Percentiles rank a stretch among this genome's conserved stretches.
These are phyloP conservation scores for Didymella pomorum DNA, from an alignment of 2,329 filamentous ascomycete species.

Conservation along the genomic window DNA sequence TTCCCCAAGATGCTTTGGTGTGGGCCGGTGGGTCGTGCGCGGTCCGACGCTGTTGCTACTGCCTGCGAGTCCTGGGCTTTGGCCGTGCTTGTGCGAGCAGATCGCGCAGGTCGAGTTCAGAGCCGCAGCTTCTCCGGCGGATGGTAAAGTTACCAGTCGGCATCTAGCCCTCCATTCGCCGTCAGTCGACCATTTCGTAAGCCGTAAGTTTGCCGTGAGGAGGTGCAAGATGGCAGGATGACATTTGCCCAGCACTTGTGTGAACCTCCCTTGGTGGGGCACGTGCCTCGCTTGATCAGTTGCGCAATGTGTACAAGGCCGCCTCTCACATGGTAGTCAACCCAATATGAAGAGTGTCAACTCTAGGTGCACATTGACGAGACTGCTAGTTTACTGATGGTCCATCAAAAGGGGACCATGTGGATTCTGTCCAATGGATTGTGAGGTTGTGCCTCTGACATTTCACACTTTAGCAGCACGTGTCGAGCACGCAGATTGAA, in stretches of 20 bases:
- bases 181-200: neutral
- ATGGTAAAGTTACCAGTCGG: neutral
- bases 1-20: neutral
- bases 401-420: neutral
- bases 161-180: neutral
- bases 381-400: neutral
- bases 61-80: neutral
- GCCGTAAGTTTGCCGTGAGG: neutral
- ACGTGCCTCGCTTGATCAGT: slow-evolving; percentile 15
- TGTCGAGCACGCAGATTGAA: neutral
- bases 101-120: neutral
- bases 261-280: slow-evolving; percentile 9
- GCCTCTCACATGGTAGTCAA: too few relatives aligned
- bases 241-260: slow-evolving; percentile 10
- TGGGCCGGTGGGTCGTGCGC: slow-evolving; percentile 9
- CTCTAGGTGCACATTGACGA: neutral
- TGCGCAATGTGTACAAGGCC: neutral
- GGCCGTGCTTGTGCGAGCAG: slow-evolving; percentile 4
- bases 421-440: neutral
- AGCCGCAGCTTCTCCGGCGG: neutral
- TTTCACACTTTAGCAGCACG: too few relatives aligned
- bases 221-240: slow-evolving; percentile 2
- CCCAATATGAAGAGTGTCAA: neutral
- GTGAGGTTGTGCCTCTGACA: too few relatives aligned
- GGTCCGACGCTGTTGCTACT: neutral